Conservation (phyloP, 2,329 filamentous ascomycete genomes). For the Penicillium sp. region DNA sequence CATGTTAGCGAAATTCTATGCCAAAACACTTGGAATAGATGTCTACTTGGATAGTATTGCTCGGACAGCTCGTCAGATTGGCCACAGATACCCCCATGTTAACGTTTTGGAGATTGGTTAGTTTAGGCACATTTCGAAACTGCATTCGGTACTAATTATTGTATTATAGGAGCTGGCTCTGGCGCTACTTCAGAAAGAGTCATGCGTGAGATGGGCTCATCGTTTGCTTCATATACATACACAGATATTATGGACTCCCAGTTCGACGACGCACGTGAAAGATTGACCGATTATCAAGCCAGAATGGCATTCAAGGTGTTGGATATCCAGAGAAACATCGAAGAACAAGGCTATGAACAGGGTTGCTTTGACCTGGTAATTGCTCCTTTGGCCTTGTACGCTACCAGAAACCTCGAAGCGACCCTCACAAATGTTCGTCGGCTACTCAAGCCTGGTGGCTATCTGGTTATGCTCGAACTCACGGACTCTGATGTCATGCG, state of each 20-base stretch:
- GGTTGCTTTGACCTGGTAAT: conserved; percentile 40
- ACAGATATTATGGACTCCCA: conserved; percentile 47
- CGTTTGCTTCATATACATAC: conserved; percentile 45
- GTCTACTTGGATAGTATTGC: conserved; percentile 25
- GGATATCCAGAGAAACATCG: conserved; percentile 34
- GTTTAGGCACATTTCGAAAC: background rate
- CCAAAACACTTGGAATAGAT: conserved; percentile 21
- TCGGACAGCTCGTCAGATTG: conserved; percentile 34
- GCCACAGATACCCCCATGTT: conserved; percentile 43
- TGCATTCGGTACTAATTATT: background rate
- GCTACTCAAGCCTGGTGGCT: conserved; percentile 49
- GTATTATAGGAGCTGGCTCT: conserved; percentile 12
- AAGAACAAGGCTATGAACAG: conserved; percentile 35
- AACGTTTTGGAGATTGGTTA: conserved; percentile 43
- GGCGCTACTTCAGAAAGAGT: conserved; percentile 14
- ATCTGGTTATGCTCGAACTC: conserved; percentile 47
- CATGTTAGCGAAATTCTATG: conserved; percentile 38
- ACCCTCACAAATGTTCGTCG: conserved; percentile 32
- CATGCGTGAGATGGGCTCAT: conserved; percentile 8
- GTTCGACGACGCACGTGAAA: conserved; percentile 38
- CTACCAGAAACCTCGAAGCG: conserved; percentile 27
- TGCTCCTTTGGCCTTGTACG: conserved; percentile 33
- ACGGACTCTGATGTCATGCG: conserved; percentile 24
- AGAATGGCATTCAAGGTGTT: conserved; percentile 37
- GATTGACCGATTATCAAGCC: conserved; percentile 25